These are phyloP conservation scores for Caloboletus inedulis DNA, from an alignment of 1,284 basidiomycete genomes.

Conservation along the genomic window DNA sequence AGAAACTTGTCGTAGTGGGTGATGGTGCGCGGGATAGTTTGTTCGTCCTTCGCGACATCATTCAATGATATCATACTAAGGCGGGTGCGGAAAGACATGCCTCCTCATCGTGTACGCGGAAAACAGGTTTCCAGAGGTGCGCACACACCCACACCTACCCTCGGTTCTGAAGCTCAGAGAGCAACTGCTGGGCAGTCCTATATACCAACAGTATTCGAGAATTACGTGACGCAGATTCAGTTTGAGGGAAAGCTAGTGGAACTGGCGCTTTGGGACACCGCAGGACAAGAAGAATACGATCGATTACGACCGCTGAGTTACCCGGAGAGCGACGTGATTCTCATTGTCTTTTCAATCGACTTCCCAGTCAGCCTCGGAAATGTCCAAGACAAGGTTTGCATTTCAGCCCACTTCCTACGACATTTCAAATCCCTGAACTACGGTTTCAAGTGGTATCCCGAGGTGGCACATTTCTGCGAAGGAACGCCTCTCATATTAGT, in stretches of 20 bases:
- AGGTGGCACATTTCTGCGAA: constrained; percentile 97
- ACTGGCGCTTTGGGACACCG: constrained; percentile 96
- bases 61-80: constrained; percentile 39
- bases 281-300: constrained; percentile 98
- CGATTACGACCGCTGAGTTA: constrained; percentile 91
- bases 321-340: constrained; percentile 94
- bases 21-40: constrained; percentile 62
- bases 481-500: constrained; percentile 91
- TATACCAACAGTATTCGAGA: constrained; percentile 98
- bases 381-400: constrained; percentile 84
- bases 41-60: constrained; percentile 32
- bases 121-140: constrained; percentile 96
- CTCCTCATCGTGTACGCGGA: constrained; percentile 93
- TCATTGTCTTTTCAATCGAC: constrained; percentile 97
- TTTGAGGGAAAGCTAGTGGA: constrained; percentile 91
- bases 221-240: constrained; percentile 88
- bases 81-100: constrained; percentile 87
- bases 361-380: constrained; percentile 94
- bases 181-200: constrained; percentile 65
- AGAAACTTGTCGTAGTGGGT: constrained; percentile 88
- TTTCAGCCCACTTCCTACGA: neutral
- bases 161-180: constrained; percentile 11
- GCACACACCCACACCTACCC: constrained; percentile 20
- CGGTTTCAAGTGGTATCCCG: constrained; percentile 84
- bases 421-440: constrained; percentile 11